A percentile compares a stretch with the other conserved stretches of the same genome.
Evolutionary conservation across 345 rosid species (phyloP).

Genomic region (Eucalyptus caleyi): DNA sequence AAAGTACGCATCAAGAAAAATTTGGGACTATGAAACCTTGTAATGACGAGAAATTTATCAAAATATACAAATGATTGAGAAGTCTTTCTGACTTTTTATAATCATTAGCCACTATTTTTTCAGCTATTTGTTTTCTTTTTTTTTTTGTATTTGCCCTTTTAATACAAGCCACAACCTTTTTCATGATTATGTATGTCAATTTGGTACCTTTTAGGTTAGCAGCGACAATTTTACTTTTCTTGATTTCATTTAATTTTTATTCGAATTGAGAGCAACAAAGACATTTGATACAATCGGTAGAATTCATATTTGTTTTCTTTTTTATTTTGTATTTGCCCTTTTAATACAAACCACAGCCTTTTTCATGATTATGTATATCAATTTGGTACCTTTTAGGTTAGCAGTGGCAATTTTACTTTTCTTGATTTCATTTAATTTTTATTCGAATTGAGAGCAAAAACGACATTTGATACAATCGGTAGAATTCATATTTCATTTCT

Average conservation of each 20-base stretch:
- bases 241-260: too few relatives aligned
- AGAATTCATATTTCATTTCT: too few relatives aligned
- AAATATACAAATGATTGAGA: not conserved
- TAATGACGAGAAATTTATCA: not conserved
- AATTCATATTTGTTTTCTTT: too few relatives aligned
- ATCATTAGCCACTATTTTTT: not conserved
- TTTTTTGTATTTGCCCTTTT: not conserved
- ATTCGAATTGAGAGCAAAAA: too few relatives aligned
- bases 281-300: too few relatives aligned
- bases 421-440: not conserved
- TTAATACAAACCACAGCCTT: not conserved
- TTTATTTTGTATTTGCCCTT: not conserved
- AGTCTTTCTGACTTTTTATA: not conserved
- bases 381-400: not conserved
- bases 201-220: not conserved
- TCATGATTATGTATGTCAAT: not conserved
- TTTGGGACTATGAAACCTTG: not conserved
- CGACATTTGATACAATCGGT: too few relatives aligned
- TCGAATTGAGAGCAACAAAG: too few relatives aligned
- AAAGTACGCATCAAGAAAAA: not conserved
- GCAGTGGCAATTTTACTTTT: not conserved
- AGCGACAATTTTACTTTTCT: not conserved
- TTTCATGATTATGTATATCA: not conserved
- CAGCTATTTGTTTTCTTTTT: too few relatives aligned
- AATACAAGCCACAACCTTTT: not conserved